Conservation (phyloP, 1,284 basidiomycete species). For the Cystobasidium pallidum region DNA sequence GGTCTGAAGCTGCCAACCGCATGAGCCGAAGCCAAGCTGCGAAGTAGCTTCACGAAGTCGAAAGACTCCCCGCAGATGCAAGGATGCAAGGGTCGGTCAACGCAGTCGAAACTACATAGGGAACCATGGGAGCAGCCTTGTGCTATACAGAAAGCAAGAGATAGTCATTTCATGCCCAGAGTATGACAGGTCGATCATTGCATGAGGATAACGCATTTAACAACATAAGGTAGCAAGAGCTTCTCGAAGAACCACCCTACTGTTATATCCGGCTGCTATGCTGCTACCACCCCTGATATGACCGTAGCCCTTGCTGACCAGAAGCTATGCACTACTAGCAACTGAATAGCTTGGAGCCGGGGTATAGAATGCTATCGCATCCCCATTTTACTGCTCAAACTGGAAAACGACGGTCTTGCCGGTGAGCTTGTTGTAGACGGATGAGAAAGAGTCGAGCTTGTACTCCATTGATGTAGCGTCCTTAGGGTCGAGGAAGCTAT, state of each 20-base stretch:
- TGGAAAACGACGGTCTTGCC: conserved; percentile 76
- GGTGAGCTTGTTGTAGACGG: conserved; percentile 86
- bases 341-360: conserved; percentile 1
- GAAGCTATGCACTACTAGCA: conserved; percentile 8
- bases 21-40: neutral
- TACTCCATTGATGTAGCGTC: conserved; percentile 98
- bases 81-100: no score
- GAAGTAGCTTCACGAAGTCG: no score
- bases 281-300: neutral
- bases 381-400: conserved; percentile 41
- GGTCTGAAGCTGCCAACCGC: neutral
- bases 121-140: no score
- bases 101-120: no score
- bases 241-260: neutral
- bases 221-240: neutral
- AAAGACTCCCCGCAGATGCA: no score
- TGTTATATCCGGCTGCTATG: neutral
- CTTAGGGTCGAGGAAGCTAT: conserved; percentile 94
- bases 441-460: conserved; percentile 94
- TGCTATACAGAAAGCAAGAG: neutral
- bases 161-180: neutral
- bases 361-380: conserved; percentile 6
- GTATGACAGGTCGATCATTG: conserved; percentile 15
- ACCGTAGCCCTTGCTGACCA: neutral
- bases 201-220: neutral